Evolutionary conservation across 192 early-diverging fungal genomes (phyloP).

Genomic region (Oehlia diaphana): DNA sequence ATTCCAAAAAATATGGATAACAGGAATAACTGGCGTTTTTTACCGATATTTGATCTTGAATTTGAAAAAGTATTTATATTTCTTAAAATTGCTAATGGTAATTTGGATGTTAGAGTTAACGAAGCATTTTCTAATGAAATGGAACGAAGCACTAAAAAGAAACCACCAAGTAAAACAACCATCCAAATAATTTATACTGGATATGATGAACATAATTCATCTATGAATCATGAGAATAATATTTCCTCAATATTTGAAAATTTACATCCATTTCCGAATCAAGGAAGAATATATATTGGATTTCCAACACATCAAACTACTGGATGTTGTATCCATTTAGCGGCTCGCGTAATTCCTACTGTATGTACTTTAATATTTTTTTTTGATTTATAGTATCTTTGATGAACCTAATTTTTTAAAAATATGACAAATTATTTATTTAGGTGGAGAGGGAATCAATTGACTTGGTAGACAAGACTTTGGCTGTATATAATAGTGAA

Average conservation of each 20-base stretch:
- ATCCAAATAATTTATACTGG: slow-evolving; percentile 75
- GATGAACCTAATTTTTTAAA: not conserved
- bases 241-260: slow-evolving; percentile 64
- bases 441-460: slow-evolving; percentile 79
- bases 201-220: slow-evolving; percentile 69
- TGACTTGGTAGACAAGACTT: slow-evolving; percentile 85
- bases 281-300: slow-evolving; percentile 89
- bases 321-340: slow-evolving; percentile 75
- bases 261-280: slow-evolving; percentile 68
- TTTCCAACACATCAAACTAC: slow-evolving; percentile 92
- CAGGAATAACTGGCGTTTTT: not conserved
- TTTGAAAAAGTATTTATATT: slow-evolving; percentile 59
- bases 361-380: slow-evolving; percentile 32
- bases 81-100: slow-evolving; percentile 66
- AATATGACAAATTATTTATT: not conserved
- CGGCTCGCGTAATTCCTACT: slow-evolving; percentile 85
- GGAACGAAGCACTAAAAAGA: slow-evolving; percentile 88
- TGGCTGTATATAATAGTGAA: slow-evolving; percentile 81
- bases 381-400: not conserved
- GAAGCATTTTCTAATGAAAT: slow-evolving; percentile 72
- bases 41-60: slow-evolving; percentile 6
- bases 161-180: slow-evolving; percentile 67
- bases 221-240: not conserved
- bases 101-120: slow-evolving; percentile 56
- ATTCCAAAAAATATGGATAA: slow-evolving; percentile 30